phyloP scores from a whole-genome alignment of 352 stramenopile species.

The Hyaloperonospora arabidopsidis region DNA sequence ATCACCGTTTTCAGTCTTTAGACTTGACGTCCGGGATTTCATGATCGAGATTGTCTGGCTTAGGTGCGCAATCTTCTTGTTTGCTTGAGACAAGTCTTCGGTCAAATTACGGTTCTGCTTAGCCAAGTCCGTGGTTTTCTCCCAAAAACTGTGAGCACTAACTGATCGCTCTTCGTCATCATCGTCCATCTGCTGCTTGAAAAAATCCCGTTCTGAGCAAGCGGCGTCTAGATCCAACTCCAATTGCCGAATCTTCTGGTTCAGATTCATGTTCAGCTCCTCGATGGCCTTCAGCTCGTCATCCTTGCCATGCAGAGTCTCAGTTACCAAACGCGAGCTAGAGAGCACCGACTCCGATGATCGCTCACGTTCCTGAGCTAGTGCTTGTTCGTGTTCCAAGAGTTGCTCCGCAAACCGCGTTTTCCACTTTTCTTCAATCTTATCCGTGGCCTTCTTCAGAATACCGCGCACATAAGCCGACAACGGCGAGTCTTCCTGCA shows the following conservation, averaged over 20 bases:
- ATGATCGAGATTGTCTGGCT: slow-evolving; percentile 59
- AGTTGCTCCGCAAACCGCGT: slow-evolving; percentile 59
- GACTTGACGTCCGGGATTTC: slow-evolving; percentile 38
- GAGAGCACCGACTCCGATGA: slow-evolving; percentile 56
- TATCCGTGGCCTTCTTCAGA: slow-evolving; percentile 65
- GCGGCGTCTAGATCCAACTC: slow-evolving; percentile 59
- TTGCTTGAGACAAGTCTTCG: slow-evolving; percentile 55
- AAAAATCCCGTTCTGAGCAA: slow-evolving; percentile 58
- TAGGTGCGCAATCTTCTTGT: slow-evolving; percentile 59
- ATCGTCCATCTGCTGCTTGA: slow-evolving; percentile 62
- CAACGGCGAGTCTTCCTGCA: slow-evolving; percentile 55
- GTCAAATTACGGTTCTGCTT: slow-evolving; percentile 71
- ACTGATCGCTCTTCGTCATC: slow-evolving; percentile 67
- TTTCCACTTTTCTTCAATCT: slow-evolving; percentile 82
- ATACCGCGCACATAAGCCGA: slow-evolving; percentile 69
- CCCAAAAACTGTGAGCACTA: slow-evolving; percentile 70
- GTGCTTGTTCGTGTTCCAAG: slow-evolving; percentile 54
- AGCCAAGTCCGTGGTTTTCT: slow-evolving; percentile 80
- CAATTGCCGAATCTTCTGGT: slow-evolving; percentile 63
- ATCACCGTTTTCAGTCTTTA: slow-evolving; percentile 49
- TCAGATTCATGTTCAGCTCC: slow-evolving; percentile 51
- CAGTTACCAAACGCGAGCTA: slow-evolving; percentile 56
- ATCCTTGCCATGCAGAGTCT: slow-evolving; percentile 70
- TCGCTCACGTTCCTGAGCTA: slow-evolving; percentile 57
- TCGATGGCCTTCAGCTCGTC: slow-evolving; percentile 67